Conservation (phyloP, 768 basidiomycete genomes). For the Cantharellus cinnabarinus region DNA sequence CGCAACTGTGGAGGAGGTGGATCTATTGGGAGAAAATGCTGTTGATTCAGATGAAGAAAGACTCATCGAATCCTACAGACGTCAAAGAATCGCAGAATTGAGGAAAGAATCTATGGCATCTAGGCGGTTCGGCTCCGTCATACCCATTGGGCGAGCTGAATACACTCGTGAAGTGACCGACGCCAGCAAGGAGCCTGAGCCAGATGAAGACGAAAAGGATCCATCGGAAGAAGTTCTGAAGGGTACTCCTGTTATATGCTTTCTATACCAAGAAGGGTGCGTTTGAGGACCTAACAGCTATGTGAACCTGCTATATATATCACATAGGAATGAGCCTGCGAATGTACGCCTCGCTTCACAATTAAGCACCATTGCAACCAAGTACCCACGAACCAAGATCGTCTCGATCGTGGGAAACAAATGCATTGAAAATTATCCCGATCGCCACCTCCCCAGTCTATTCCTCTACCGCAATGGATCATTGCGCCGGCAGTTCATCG, state of each 20-base stretch:
- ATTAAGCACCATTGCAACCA: slow-evolving; percentile 49
- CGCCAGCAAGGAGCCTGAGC: slow-evolving; percentile 50
- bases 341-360: slow-evolving; percentile 60
- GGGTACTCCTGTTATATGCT: slow-evolving; percentile 86
- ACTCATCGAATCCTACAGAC: slow-evolving; percentile 42
- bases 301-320: not conserved
- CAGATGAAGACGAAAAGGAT: slow-evolving; percentile 29
- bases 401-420: slow-evolving; percentile 88
- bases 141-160: slow-evolving; percentile 80
- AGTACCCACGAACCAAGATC: slow-evolving; percentile 84
- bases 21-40: slow-evolving; percentile 50
- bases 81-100: slow-evolving; percentile 45
- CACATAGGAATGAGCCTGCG: slow-evolving; percentile 41
- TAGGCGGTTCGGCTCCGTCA: slow-evolving; percentile 55
- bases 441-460: slow-evolving; percentile 74
- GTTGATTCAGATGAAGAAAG: slow-evolving; percentile 59
- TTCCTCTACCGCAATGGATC: slow-evolving; percentile 88
- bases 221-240: slow-evolving; percentile 19
- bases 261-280: slow-evolving; percentile 88
- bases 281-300: slow-evolving; percentile 14
- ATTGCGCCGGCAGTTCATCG: slow-evolving; percentile 62
- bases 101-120: slow-evolving; percentile 34
- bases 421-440: slow-evolving; percentile 92
- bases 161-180: slow-evolving; percentile 93
- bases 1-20: slow-evolving; percentile 30